These are phyloP conservation scores for Saprolegnia diclina DNA, from an alignment of 352 stramenopile species.

Conservation along the genomic window DNA sequence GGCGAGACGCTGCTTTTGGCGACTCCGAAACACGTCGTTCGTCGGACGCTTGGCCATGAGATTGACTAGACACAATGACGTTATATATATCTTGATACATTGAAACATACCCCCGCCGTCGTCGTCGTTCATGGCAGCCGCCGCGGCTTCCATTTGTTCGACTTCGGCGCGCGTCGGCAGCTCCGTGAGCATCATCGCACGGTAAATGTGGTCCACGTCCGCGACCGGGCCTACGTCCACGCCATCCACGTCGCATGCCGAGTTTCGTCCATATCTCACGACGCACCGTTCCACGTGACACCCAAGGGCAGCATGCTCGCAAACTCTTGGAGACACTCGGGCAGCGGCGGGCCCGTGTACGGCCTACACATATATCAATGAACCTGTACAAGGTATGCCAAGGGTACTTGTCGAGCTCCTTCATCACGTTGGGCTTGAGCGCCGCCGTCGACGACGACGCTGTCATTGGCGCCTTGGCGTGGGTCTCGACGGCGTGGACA, in stretches of 20 bases:
- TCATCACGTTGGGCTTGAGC: not conserved
- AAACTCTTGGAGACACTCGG: slow-evolving; percentile 84
- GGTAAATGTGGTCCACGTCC: slow-evolving; percentile 81
- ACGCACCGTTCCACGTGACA: slow-evolving; percentile 73
- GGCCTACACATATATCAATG: slow-evolving; percentile 33
- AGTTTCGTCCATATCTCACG: too few species aligned
- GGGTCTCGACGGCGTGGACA: not conserved
- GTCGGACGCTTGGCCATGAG: slow-evolving; percentile 76
- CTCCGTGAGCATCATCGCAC: slow-evolving; percentile 74
- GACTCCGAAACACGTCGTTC: slow-evolving; percentile 79
- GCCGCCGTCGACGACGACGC: not conserved
- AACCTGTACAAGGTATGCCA: not conserved
- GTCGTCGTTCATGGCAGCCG: slow-evolving; percentile 32
- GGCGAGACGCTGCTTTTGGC: slow-evolving; percentile 80
- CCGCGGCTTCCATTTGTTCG: slow-evolving; percentile 57
- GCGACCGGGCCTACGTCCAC: slow-evolving; percentile 44
- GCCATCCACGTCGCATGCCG: not conserved
- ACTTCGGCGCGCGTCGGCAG: slow-evolving; percentile 67
- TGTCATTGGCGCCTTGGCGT: not conserved
- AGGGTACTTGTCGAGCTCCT: not conserved
- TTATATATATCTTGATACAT: not conserved
- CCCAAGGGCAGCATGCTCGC: slow-evolving; percentile 70
- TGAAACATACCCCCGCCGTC: slow-evolving; percentile 30
- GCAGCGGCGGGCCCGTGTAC: slow-evolving; percentile 65
- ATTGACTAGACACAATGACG: not conserved